Base-by-base conservation (phyloP, 2,329 filamentous ascomycete species). In the Pseudogymnoascus sp. region DNA sequence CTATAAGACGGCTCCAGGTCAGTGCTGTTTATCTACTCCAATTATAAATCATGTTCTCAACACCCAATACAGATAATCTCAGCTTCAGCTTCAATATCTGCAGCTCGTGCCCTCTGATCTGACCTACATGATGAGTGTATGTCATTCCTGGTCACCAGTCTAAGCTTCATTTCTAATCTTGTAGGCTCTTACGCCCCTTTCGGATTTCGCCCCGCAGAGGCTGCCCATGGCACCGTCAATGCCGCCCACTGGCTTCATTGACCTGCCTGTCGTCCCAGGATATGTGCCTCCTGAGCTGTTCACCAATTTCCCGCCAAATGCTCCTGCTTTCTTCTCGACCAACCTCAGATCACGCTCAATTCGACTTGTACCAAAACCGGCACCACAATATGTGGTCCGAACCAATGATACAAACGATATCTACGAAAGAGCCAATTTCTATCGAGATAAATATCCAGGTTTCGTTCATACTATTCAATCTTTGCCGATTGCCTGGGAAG, bases 281-380 rank as follows among this genome's bases (percentile, higher is more conserved):
- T 43, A 23, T 34, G 43, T 62, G 11, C 63, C 63, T 16, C 23
- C 28, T 8, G 56, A 62, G 7, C 31, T 63, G 11, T 66, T 67
- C 60, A 66, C 61, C 59, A 56, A 66, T 11, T 42, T 66, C 56
- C 63, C 46, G 3, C 5, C 37, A 6, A 21, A 63, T 43, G 63
- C 63, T 21, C 62, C 62, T 6, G 67, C 69, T 14, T 37, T 61
- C 28, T 69, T 71, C 42, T 71, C 69, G 3, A 71, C 69, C 14
- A 36, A 63, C 2, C 18, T 31, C 14, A 63, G 69, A 37, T 42
- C 21, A 18, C 36, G 46, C 2, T 40, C 49, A 43, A 65, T 66
- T 53, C 64, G 68, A 21, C 38, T 36, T 14, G 8, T 62, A 11
- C 63, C 64, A 9, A n/a, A 25, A 18, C 34, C 62, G n/a, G 62